Evolutionary conservation across 2,329 filamentous ascomycete genomes (phyloP), one percentile per base, ranked within the genome.

Genomic region (Incumbomyces lentus): DNA sequence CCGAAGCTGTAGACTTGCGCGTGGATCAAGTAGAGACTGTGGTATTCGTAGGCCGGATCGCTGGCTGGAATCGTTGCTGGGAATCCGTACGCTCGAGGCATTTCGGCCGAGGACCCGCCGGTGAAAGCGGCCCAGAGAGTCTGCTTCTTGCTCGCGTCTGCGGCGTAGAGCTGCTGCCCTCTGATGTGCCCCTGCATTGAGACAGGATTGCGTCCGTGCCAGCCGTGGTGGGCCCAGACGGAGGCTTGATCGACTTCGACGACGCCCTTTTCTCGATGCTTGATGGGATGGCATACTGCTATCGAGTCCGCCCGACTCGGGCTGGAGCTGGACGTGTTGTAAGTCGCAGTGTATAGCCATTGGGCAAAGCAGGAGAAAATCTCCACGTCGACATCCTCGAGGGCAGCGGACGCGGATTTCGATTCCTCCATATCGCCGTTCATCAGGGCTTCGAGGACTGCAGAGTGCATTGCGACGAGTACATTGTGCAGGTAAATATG

Each of bases 91-190:
- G 14, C 29, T 40, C 38, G 6, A 3, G 38, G 38, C 38, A 40
- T 40, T 26, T 40, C 38, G 6, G 26, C 17, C 29, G 38, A 40
- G n/a, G 38, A 40, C 18, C 38, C 38, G 19, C 38, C 38, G 3
- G 38, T 8, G 12, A 40, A 40, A 13, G 38, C 17, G 14, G 38
- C 38, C 38, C 38, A 40, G 11, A 40, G 26, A 26, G n/a, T 26
- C 22, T 40, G 38, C 22, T 30, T 18, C 26, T 40, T 40, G 38
- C 38, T 40, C 12, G 17, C 38, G 19, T 40, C 38, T 26, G 38
- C 38, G 11, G 38, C 26, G 29, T 26, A 40, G 38, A 40, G 13
- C 4, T 16, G 7, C 29, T 40, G 38, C 10, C 38, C 18, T 12
- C 13, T 40, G 22, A 4, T 8, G 22, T 26, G 16, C 6, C 6